A percentile compares a stretch with the other conserved stretches of the same genome.
These are phyloP conservation scores for Naganishia sp. DNA, from an alignment of 1,284 basidiomycete genomes.

Conservation along the genomic window DNA sequence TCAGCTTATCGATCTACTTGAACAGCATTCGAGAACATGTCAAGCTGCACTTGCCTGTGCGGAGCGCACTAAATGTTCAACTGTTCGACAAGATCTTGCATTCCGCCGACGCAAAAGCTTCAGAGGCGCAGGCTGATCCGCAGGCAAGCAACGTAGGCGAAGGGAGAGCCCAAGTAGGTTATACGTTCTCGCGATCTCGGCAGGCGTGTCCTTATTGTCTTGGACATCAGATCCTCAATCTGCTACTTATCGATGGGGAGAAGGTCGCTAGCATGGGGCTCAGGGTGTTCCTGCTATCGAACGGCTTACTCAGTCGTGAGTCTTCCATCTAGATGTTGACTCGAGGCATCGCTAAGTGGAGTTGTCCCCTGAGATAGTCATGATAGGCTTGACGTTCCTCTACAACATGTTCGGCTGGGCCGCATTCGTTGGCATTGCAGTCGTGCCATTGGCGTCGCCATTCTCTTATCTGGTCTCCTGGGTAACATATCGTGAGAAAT, in stretches of 20 bases:
- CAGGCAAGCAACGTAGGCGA: constrained; percentile 36
- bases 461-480: constrained; percentile 41
- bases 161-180: constrained; percentile 44
- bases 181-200: background rate
- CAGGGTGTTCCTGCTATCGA: constrained; percentile 43
- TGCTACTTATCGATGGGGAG: constrained; percentile 48
- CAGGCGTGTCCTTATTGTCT: background rate
- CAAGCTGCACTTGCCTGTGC: constrained; percentile 11
- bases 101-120: constrained; percentile 46
- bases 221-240: constrained; percentile 42
- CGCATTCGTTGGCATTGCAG: constrained; percentile 47
- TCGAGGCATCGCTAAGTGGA: background rate
- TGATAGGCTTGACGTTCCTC: constrained; percentile 44
- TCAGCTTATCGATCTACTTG: background rate
- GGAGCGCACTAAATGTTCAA: constrained; percentile 32
- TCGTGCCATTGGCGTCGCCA: constrained; percentile 44
- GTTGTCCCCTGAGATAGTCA: constrained; percentile 36
- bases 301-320: constrained; percentile 46
- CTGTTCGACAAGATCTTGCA: constrained; percentile 51
- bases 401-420: constrained; percentile 50
- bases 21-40: constrained; percentile 49
- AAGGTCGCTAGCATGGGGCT: constrained; percentile 45
- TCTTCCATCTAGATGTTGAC: background rate
- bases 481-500: constrained; percentile 44
- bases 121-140: constrained; percentile 46